These are phyloP conservation scores for Crucihimalaya himalaica DNA, from an alignment of 345 rosid species.

Conservation along the genomic window DNA sequence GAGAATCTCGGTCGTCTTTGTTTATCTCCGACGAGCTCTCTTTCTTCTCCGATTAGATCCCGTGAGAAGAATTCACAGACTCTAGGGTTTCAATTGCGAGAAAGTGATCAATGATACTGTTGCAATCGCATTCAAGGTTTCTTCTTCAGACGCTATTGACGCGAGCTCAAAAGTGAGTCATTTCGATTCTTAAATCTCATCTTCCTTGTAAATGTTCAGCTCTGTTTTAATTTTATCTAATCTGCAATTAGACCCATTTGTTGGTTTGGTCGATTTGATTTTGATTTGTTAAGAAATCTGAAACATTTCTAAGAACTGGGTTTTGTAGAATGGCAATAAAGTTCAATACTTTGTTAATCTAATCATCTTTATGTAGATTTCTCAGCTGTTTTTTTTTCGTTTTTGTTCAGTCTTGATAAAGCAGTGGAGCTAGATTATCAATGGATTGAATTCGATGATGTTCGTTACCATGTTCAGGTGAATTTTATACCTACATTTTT, in stretches of 20 bases:
- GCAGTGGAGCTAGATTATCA: slow-evolving; percentile 88
- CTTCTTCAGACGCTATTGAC: slow-evolving; percentile 82
- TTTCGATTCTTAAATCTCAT: background rate
- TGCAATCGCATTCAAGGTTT: slow-evolving; percentile 90
- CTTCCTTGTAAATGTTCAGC: background rate
- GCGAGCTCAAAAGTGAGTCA: slow-evolving; percentile 69
- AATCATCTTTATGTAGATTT: background rate
- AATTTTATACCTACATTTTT: background rate
- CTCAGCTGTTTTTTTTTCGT: background rate
- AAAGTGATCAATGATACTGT: slow-evolving; percentile 65
- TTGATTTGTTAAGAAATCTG: background rate
- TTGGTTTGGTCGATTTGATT: background rate
- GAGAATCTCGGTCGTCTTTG: slow-evolving; percentile 44
- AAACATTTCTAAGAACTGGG: slow-evolving; percentile 14
- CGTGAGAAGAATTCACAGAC: background rate
- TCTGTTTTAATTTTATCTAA: background rate
- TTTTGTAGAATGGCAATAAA: slow-evolving; percentile 16
- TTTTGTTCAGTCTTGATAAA: slow-evolving; percentile 68
- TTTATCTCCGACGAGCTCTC: slow-evolving; percentile 31
- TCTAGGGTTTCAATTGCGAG: slow-evolving; percentile 1
- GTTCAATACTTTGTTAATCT: background rate
- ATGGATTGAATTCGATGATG: slow-evolving; percentile 93
- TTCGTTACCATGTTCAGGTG: slow-evolving; percentile 96
- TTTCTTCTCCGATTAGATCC: slow-evolving; percentile 35
- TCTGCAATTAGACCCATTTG: background rate